Conservation (phyloP, 805 yeast species). For the Wickerhamiella siamensis region DNA sequence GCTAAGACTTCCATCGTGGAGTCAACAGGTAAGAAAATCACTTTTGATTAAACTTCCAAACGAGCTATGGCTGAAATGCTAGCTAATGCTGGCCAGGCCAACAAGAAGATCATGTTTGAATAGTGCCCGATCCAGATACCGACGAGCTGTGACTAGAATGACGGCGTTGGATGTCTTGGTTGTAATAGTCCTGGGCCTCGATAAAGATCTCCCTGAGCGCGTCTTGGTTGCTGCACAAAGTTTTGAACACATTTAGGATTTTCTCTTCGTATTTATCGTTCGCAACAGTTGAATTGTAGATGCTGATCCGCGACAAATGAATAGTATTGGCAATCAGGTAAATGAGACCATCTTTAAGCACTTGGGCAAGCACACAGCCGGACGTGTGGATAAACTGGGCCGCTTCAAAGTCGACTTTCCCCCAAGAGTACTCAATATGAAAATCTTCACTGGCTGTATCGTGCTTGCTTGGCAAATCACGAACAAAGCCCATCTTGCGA, state of each 20-base stretch:
- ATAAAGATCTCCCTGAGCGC: conserved; percentile 39
- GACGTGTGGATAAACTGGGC: conserved; percentile 86
- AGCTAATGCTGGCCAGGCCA: too few relatives aligned
- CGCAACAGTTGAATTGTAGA: conserved; percentile 3
- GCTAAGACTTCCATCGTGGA: conserved; percentile 79
- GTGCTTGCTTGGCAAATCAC: conserved; percentile 41
- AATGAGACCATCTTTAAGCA: conserved; percentile 62
- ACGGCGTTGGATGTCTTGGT: neutral
- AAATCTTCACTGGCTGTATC: conserved; percentile 44
- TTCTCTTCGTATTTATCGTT: conserved; percentile 13
- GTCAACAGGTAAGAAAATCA: conserved; percentile 76
- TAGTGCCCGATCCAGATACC: too few relatives aligned
- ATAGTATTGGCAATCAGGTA: conserved; percentile 79
- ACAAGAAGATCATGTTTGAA: too few relatives aligned
- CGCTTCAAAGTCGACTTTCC: conserved; percentile 27
- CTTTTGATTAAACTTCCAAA: conserved; percentile 33
- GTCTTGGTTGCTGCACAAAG: conserved; percentile 40
- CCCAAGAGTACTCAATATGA: conserved; percentile 82
- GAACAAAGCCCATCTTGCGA: conserved; percentile 53
- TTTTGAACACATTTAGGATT: conserved; percentile 55
- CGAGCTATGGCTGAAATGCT: neutral
- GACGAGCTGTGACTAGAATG: neutral
- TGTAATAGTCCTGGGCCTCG: conserved; percentile 34
- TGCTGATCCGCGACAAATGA: conserved; percentile 57
- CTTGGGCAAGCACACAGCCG: conserved; percentile 81